phyloP scores from a whole-genome alignment of 1,284 basidiomycete genomes.

The Irpex sp. region DNA sequence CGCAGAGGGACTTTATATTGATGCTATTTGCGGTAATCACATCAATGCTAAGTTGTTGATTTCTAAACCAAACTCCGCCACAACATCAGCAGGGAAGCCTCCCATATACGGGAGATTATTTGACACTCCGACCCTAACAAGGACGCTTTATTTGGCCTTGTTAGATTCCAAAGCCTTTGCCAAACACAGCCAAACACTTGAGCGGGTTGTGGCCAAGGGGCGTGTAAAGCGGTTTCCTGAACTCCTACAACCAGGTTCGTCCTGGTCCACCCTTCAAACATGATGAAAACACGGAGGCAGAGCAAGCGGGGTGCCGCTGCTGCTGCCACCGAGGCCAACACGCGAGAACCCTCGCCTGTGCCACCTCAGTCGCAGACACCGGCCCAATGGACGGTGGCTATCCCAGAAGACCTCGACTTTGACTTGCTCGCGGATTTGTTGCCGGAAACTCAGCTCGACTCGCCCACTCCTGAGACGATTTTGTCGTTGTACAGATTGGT shows the following conservation, averaged over 20 bases:
- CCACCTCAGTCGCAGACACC: constrained; percentile 8
- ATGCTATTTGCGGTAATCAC: background rate
- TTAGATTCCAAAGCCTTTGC: constrained; percentile 24
- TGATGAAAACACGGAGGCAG: constrained; percentile 41
- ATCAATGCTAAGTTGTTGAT: background rate
- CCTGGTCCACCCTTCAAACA: constrained; percentile 8
- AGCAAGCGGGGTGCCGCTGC: constrained; percentile 34
- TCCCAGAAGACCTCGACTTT: constrained; percentile 60
- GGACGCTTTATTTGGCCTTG: constrained; percentile 17
- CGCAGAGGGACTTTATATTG: constrained; percentile 10
- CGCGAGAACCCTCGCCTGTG: constrained; percentile 22
- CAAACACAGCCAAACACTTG: constrained; percentile 23
- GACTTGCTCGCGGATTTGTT: constrained; percentile 49
- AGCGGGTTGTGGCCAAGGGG: background rate
- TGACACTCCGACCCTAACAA: background rate
- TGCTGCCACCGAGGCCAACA: constrained; percentile 25
- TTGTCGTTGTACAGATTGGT: constrained; percentile 58
- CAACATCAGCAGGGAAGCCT: background rate
- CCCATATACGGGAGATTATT: background rate
- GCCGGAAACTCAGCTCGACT: constrained; percentile 51
- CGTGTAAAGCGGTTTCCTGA: background rate
- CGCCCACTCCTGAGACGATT: constrained; percentile 55
- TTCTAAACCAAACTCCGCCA: background rate
- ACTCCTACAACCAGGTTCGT: constrained; percentile 9
- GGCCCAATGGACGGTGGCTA: constrained; percentile 28